These are phyloP conservation scores for Cutaneotrichosporon sp. DNA, from an alignment of 1,284 basidiomycete species.

Conservation along the genomic window DNA sequence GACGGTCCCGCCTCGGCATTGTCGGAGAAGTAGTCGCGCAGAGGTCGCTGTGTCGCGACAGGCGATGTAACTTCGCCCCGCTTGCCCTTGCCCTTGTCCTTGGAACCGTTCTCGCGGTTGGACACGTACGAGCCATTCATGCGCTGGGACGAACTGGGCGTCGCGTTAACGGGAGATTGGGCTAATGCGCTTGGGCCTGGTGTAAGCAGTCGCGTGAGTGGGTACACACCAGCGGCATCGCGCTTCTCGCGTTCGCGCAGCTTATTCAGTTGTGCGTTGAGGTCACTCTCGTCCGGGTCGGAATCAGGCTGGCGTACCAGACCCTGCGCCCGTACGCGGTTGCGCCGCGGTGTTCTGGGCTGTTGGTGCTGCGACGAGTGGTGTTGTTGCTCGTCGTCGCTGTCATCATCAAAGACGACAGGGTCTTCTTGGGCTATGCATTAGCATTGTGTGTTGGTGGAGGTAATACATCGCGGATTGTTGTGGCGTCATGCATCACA, in stretches of 20 bases:
- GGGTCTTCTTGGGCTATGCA: slow-evolving; percentile 2
- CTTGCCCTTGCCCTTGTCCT: not conserved
- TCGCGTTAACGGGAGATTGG: not conserved
- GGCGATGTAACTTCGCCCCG: not conserved
- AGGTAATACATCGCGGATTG: not conserved
- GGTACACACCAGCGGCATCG: not conserved
- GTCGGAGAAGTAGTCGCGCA: not conserved
- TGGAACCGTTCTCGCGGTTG: not conserved
- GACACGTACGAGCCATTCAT: not conserved
- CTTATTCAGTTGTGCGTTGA: not conserved
- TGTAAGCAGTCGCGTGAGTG: not conserved
- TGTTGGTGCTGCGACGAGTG: not conserved
- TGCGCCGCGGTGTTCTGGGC: not conserved
- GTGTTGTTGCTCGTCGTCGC: not conserved
- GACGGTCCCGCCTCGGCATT: slow-evolving; percentile 5
- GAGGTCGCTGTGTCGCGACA: not conserved
- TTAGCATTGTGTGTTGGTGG: not conserved
- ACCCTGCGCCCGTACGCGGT: not conserved
- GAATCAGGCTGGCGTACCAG: not conserved
- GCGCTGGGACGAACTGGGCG: not conserved
- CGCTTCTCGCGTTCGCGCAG: not conserved
- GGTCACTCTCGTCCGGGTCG: not conserved
- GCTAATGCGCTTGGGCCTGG: slow-evolving; percentile 6
- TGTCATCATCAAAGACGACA: not conserved
- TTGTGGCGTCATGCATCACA: not conserved